Base-by-base conservation (phyloP, 306 rosid genomes). In the Lathyrus aphaca region DNA sequence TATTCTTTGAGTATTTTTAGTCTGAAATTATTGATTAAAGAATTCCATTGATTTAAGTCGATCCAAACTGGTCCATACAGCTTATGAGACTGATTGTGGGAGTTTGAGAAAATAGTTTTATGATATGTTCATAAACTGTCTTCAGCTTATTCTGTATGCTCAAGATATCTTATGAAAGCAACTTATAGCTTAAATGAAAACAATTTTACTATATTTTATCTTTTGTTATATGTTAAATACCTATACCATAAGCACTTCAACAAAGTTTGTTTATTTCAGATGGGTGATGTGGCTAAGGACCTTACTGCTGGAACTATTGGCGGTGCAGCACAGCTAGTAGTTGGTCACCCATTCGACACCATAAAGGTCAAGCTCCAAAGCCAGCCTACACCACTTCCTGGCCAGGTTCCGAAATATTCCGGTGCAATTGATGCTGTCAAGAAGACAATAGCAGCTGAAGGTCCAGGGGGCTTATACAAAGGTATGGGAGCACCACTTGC, bases 401-500 rank as follows among this genome's bases (percentile, higher is more conserved):
- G 97, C 53, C 95, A 95, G 59, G 82, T 60, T 75, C 91, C 86
- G 61, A 91, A 82, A 66, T 95, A 74, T 79, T 70, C 92, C 2
- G 93, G 99, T 38, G 96, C 99, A 50, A 87, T 95, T 43, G 97
- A 95, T 76, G 97, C 99, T 10, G 95, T 95, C 49, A 91, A 82
- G 87, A 86, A 95, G 82, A 95, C 99, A 37, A 3, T 95, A 78
- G 90, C 95, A 32, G 95, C 93, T 21, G 99, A 95, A 86, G 99
- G 99, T 13, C 79, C 88, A 32, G 68, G 91, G 30, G 97, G 99
- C n/a, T 83, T 95, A 74, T 95, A 89, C 84, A 95, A 95, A 82
- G 99, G 96, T 42, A 91, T 91, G 97, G 99, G 99, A 32, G 99
- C 95, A 65, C 99, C 97, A 42, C 89, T 95, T 32, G 99, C 99